Conservation (phyloP, 306 rosid species). For the Quercus berberidifolia region DNA sequence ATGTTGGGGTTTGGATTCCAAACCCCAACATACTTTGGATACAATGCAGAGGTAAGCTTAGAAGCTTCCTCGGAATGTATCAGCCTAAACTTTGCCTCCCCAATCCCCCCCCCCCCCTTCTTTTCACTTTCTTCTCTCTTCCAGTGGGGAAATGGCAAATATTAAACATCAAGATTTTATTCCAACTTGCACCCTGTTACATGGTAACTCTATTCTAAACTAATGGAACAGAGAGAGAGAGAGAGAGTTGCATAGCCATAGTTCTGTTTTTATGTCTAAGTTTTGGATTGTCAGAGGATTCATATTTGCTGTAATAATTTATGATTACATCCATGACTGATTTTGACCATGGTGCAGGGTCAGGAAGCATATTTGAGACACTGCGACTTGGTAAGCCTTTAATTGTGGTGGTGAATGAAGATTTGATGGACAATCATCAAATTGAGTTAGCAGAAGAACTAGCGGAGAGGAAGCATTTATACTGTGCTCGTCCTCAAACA, state of each 20-base stretch:
- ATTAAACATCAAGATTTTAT: too few species aligned
- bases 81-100: not conserved
- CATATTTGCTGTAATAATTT: not conserved
- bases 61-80: not conserved
- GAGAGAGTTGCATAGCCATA: too few species aligned
- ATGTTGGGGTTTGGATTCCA: not conserved
- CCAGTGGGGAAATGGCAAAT: not conserved
- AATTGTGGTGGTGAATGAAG: slow-evolving; percentile 80
- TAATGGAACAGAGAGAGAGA: too few species aligned
- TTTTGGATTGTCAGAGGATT: not conserved
- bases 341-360: slow-evolving; percentile 42
- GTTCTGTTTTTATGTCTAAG: not conserved
- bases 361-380: slow-evolving; percentile 88
- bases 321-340: not conserved
- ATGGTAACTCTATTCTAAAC: too few species aligned
- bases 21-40: not conserved
- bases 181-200: too few species aligned
- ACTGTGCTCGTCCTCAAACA: slow-evolving; percentile 59
- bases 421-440: slow-evolving; percentile 97
- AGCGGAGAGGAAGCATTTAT: slow-evolving; percentile 73
- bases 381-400: slow-evolving; percentile 59
- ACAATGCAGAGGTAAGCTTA: not conserved
- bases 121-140: not conserved
- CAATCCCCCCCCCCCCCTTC: not conserved
- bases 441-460: slow-evolving; percentile 80